Percentiles rank a stretch among this genome's conserved stretches.
Evolutionary conservation across 139 green algal genomes (phyloP).

Genomic region (Chara braunii): DNA sequence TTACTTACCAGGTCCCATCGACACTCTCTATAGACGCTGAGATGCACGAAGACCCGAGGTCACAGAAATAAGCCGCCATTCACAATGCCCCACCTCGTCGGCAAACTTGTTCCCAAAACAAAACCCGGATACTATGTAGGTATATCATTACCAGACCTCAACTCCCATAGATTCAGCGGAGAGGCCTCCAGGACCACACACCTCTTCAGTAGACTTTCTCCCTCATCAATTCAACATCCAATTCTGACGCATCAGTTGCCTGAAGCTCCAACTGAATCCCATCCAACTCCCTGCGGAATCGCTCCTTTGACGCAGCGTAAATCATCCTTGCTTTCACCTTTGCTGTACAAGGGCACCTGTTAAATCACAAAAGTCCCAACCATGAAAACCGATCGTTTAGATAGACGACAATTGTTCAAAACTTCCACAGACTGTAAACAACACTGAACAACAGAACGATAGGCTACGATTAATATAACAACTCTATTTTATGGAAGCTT

Average conservation of each 20-base stretch:
- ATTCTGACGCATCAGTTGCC: slow-evolving; percentile 41
- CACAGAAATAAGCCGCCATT: no score
- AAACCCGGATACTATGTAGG: no score
- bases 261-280: slow-evolving; percentile 44
- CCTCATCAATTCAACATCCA: slow-evolving; percentile 33
- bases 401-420: background rate
- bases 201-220: slow-evolving; percentile 2
- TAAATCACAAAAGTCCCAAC: background rate
- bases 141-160: no score
- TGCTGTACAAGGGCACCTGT: slow-evolving; percentile 43
- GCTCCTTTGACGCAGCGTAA: slow-evolving; percentile 46
- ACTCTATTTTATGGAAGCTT: background rate
- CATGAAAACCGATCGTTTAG: background rate
- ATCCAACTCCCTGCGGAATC: slow-evolving; percentile 35
- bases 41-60: no score
- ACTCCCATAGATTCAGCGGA: no score
- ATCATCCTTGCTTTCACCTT: slow-evolving; percentile 46
- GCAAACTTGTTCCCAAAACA: no score
- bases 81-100: no score
- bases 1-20: no score
- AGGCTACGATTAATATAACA: background rate
- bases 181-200: no score
- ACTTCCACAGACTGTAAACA: no score
- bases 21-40: no score
- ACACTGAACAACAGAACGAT: background rate